Percentiles rank a stretch among this genome's conserved stretches.
Conservation (phyloP, 768 basidiomycete species). For the Suillus plorans region DNA sequence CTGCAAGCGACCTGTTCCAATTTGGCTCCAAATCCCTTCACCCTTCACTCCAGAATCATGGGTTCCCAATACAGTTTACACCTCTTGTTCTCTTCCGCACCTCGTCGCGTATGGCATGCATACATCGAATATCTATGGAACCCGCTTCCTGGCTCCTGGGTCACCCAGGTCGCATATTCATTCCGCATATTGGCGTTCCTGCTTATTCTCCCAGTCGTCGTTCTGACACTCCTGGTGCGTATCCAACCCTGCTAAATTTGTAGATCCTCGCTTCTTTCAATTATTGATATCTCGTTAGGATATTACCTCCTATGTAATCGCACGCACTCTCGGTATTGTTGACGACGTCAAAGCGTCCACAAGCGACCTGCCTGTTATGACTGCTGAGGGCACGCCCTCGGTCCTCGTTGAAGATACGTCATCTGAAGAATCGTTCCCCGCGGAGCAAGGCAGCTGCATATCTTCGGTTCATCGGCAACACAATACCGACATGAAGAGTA, state of each 20-base stretch:
- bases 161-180: slow-evolving; percentile 58
- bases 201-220: slow-evolving; percentile 46
- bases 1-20: slow-evolving; percentile 4
- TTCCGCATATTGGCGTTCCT: slow-evolving; percentile 65
- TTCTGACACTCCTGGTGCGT: slow-evolving; percentile 68
- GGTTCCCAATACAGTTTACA: slow-evolving; percentile 12
- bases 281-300: slow-evolving; percentile 46
- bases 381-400: slow-evolving; percentile 15
- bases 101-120: slow-evolving; percentile 50
- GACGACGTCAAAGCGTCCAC: slow-evolving; percentile 76
- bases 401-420: slow-evolving; percentile 11
- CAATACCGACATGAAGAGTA: background rate
- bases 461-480: slow-evolving; percentile 5
- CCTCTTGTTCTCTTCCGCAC: slow-evolving; percentile 32
- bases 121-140: slow-evolving; percentile 66
- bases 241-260: slow-evolving; percentile 12
- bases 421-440: slow-evolving; percentile 16
- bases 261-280: background rate
- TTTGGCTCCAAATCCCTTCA: slow-evolving; percentile 7
- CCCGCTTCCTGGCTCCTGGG: slow-evolving; percentile 66
- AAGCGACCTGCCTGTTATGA: slow-evolving; percentile 43
- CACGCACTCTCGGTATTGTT: slow-evolving; percentile 75
- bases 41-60: background rate
- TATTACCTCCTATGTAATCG: slow-evolving; percentile 78
- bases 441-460: slow-evolving; percentile 9